These are phyloP conservation scores for Alternaria brassicicola DNA, from an alignment of 2,329 filamentous ascomycete species.

Conservation along the genomic window DNA sequence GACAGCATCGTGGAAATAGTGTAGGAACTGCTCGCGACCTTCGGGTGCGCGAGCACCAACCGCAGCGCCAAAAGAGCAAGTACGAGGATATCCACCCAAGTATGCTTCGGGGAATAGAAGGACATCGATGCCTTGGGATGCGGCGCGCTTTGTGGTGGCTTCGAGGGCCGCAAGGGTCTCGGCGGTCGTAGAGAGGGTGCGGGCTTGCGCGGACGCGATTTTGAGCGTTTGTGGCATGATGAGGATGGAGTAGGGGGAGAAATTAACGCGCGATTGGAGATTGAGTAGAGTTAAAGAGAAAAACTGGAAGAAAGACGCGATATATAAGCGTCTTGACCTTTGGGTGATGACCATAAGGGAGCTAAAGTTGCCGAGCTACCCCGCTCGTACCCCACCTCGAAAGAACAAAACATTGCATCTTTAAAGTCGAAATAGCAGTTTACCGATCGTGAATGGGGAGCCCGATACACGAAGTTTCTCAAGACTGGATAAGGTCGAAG, in stretches of 20 bases:
- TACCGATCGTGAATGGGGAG: not conserved
- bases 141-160: slow-evolving; percentile 67
- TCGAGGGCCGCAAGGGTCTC: slow-evolving; percentile 72
- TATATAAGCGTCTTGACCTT: not conserved
- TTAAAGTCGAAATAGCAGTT: not conserved
- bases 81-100: slow-evolving; percentile 88
- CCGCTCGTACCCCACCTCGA: slow-evolving; percentile 2
- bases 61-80: slow-evolving; percentile 74
- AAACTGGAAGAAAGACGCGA: not conserved
- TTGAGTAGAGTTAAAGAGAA: not conserved
- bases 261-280: not conserved
- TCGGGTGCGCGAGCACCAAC: slow-evolving; percentile 71
- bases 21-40: slow-evolving; percentile 81
- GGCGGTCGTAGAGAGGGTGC: slow-evolving; percentile 54
- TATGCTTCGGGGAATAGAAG: slow-evolving; percentile 92
- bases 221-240: slow-evolving; percentile 54
- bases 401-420: not conserved
- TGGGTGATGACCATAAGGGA: not conserved
- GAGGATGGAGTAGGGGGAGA: not conserved
- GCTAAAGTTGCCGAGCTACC: slow-evolving; percentile 2
- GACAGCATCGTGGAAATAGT: slow-evolving; percentile 78
- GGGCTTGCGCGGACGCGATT: slow-evolving; percentile 57
- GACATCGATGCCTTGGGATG: slow-evolving; percentile 65
- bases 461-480: not conserved
- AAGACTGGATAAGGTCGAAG: not conserved